phyloP scores from a whole-genome alignment of 306 rosid species.

The Prinsepia uniflora region DNA sequence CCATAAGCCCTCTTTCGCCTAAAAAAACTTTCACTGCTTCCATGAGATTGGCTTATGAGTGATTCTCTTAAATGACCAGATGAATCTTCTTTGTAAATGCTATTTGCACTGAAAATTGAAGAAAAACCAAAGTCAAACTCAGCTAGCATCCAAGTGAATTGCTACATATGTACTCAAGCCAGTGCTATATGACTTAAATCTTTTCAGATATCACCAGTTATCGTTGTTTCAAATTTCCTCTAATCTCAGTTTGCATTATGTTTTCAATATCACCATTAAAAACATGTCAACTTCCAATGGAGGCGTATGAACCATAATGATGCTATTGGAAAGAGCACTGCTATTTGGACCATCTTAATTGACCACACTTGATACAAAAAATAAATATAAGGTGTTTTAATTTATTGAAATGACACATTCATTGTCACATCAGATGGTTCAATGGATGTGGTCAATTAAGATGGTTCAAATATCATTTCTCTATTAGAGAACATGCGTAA shows the following conservation, averaged over 20 bases:
- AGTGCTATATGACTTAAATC: not conserved
- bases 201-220: not conserved
- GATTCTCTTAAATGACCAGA: conserved; percentile 38
- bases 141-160: not conserved
- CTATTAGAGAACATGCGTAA: not conserved
- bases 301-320: not conserved
- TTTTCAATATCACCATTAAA: not conserved
- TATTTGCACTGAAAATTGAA: conserved; percentile 38
- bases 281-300: conserved; percentile 2
- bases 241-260: not conserved
- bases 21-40: conserved; percentile 39
- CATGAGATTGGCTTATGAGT: conserved; percentile 35
- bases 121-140: conserved; percentile 10
- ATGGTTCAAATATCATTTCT: no score
- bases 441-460: no score
- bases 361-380: no score
- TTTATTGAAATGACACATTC: no score
- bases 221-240: not conserved
- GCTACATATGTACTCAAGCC: not conserved
- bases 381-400: no score
- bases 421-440: no score
- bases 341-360: no score
- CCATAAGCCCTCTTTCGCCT: conserved; percentile 56
- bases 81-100: conserved; percentile 39
- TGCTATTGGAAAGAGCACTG: not conserved